Evolutionary conservation across 495 filamentous ascomycete species (phyloP), one percentile per base, ranked within the genome.

Genomic region (Aspergillus cavernicola): DNA sequence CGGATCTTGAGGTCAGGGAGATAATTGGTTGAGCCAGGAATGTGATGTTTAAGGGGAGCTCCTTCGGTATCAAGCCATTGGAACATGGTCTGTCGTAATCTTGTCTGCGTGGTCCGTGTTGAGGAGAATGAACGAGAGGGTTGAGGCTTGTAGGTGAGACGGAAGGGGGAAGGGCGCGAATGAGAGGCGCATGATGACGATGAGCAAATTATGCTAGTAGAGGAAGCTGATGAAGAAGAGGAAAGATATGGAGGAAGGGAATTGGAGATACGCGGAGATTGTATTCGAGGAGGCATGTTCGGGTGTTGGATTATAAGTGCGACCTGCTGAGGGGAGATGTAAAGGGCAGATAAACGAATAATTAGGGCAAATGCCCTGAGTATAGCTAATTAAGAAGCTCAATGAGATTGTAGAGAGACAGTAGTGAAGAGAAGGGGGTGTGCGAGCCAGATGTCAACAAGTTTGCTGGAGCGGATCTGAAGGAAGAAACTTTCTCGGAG

Each of bases 41-140:
- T 64, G 36, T 85, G 83, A 18, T 80, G 64, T 44, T 80, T 80
- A 44, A 84, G 80, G 9, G 52, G 57, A 23, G 68, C 60, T 22
- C 88, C 88, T 12, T 78, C 73, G 8, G 72, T 77, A 43, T 77
- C 76, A 10, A 91, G 72, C 88, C 88, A 92, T 50, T 66, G 66
- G 52, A 80, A 88, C 77, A 91, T 88, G 11, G 67, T 53, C 45
- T 71, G 69, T 38, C 86, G 83, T 12, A 72, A 67, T 52, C 66
- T 69, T 13, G 79, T 82, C 11, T 11, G 9, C 63, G 63, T 33
- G 36, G 66, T 52, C 24, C 67, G 59, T 19, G 79, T 74, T 15
- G 69, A 68, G 3, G 80, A 82, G 52, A 85, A 81, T 20, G 70
- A 65, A 16, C 78, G 70, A 13, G 60, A 62, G 36, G 50, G 53